Conservation (phyloP, 441 rosid species). For the Cnidoscolus chayamansa region DNA sequence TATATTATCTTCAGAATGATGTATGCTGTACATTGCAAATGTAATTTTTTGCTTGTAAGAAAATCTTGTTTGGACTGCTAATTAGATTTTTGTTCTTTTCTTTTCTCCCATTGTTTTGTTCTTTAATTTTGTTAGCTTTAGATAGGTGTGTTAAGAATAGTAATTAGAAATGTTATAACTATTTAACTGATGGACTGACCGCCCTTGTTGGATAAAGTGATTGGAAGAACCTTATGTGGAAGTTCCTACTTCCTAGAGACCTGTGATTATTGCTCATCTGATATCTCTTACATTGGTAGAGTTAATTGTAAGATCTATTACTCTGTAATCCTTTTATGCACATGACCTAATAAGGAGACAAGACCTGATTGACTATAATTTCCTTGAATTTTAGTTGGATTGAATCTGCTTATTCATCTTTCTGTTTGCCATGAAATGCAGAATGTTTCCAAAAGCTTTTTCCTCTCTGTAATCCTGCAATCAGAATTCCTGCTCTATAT, state of each 20-base stretch:
- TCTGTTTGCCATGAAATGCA: neutral
- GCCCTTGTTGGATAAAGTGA: neutral
- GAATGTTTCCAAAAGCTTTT: neutral
- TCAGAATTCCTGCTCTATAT: neutral
- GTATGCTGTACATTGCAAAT: neutral
- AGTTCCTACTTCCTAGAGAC: neutral
- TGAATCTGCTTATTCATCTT: neutral
- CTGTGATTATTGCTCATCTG: neutral
- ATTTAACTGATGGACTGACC: neutral
- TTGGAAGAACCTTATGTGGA: neutral
- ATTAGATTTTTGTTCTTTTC: neutral
- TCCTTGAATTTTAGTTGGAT: neutral
- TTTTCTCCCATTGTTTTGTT: neutral
- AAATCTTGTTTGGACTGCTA: slow-evolving; percentile 11
- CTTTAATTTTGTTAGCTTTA: neutral
- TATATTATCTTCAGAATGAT: slow-evolving; percentile 1
- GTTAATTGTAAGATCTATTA: neutral
- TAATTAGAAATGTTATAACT: too few relatives aligned
- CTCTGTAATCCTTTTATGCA: neutral
- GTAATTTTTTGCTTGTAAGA: slow-evolving; percentile 7
- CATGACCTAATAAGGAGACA: neutral
- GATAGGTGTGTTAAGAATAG: neutral
- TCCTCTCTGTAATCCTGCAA: neutral
- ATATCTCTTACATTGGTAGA: neutral
- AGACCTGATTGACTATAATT: neutral